phyloP scores from a whole-genome alignment of 2,329 filamentous ascomycete species.

The Talaromyces sp. region DNA sequence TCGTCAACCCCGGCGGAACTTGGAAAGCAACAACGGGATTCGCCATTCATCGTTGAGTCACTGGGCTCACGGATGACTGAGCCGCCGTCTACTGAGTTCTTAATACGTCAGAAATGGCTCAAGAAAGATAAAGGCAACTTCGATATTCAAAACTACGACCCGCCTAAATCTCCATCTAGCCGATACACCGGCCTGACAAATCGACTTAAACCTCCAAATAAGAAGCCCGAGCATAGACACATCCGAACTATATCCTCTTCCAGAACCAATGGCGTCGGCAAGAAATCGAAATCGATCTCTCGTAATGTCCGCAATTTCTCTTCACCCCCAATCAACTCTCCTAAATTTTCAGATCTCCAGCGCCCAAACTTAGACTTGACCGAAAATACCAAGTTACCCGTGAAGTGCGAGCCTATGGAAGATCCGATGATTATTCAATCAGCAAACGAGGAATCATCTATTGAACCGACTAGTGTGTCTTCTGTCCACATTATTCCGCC shows the following conservation, averaged over 20 bases:
- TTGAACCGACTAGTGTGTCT: constrained; percentile 6
- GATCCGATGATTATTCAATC: neutral
- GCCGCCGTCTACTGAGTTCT: neutral
- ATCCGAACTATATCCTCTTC: neutral
- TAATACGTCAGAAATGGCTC: constrained; percentile 3
- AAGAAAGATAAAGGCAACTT: constrained; percentile 4
- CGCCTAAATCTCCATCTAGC: constrained; percentile 30
- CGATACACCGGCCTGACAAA: constrained; percentile 2
- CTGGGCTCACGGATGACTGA: neutral
- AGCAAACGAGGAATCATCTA: neutral
- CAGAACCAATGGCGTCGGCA: neutral
- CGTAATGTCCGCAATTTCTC: neutral
- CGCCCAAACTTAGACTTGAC: neutral
- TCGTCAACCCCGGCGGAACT: neutral
- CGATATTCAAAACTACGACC: constrained; percentile 26
- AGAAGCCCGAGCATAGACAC: neutral
- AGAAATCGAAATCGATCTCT: neutral
- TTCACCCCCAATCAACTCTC: too few species aligned
- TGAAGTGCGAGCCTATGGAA: neutral
- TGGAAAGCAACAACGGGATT: neutral
- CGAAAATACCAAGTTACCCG: neutral
- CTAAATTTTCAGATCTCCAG: neutral
- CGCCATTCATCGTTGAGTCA: neutral
- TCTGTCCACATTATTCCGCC: constrained; percentile 29
- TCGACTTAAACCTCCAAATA: neutral